phyloP scores from a whole-genome alignment of 306 rosid genomes.

The Fagus sylvatica region DNA sequence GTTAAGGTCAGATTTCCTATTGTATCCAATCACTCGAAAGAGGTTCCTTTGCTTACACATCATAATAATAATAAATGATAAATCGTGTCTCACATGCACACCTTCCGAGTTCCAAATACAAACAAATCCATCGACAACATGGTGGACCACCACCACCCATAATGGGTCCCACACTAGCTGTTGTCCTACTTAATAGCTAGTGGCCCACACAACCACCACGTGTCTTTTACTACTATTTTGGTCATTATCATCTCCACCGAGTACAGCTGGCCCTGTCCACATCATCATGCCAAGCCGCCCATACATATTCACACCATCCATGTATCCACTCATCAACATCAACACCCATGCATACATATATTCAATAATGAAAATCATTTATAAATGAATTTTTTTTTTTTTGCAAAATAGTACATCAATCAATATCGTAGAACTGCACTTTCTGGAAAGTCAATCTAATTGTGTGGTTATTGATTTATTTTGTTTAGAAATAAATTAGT shows the following conservation, averaged over 20 bases:
- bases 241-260: neutral
- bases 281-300: neutral
- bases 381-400: too few relatives aligned
- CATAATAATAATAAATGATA: too few relatives aligned
- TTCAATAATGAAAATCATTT: neutral
- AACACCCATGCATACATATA: neutral
- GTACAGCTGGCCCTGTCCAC: constrained; percentile 14
- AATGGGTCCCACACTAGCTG: neutral
- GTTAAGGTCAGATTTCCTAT: too few relatives aligned
- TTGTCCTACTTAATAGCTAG: neutral
- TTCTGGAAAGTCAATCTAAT: too few relatives aligned
- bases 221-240: neutral
- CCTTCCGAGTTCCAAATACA: neutral
- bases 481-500: too few relatives aligned
- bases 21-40: too few relatives aligned
- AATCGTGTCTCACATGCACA: neutral
- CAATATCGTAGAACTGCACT: too few relatives aligned
- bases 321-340: neutral
- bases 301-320: neutral
- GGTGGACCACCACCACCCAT: neutral
- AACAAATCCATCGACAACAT: constrained; percentile 8
- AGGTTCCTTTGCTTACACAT: too few relatives aligned
- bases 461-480: too few relatives aligned
- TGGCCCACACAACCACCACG: constrained; percentile 5
- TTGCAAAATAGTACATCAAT: too few relatives aligned